Evolutionary conservation across 345 rosid species (phyloP), one percentile per base, ranked within the genome.

Genomic region (Arabidopsis arenosa): DNA sequence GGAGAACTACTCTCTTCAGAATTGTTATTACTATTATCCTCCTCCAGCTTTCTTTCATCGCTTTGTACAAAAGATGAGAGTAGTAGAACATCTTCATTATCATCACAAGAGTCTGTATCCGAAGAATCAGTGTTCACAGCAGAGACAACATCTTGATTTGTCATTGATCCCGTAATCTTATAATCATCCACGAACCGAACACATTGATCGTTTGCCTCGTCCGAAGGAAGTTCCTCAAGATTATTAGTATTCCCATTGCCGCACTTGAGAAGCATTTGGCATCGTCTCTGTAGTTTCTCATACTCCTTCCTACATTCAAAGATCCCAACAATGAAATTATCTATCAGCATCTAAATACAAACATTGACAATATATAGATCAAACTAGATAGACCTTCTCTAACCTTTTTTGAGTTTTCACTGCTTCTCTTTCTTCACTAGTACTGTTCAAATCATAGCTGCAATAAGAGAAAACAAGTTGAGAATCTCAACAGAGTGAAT

Each of bases 401-500:
- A 65, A 96, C 99, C 97, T 93, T 81, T 87, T 93, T 76, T 84
- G 83, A 51, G 78, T 77, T 75, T 81, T 86, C 39, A 84, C 75
- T 3, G 60, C 58, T 32, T 89, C 94, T 72, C 99, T 83, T 84
- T 93, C 96, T 79, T 89, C 94, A 80, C 84, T 85, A 58, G 95
- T 79, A 75, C 92, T 91, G 77, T 79, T 93, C 81, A 96, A 86
- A 40, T 89, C 96, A 84, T 88, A 91, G 35, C 99, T 96, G 89
- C 65, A 5, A 63, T 26, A 11, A 68, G 12, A 67, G 28, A 48
- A 14, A n/a, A 18, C 49, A 60, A 73, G 53, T 26, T 48, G 32
- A 74, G 72, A 55, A 63, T 17, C 49, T 21, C 45, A 74, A 45
- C 9, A 59, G 33, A 32, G 21, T 7, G 47, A 3, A 59, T 33